A percentile compares a stretch with the other conserved stretches of the same genome.
Evolutionary conservation across 495 filamentous ascomycete genomes (phyloP).

Genomic region (Aspergillus heteromorphus): DNA sequence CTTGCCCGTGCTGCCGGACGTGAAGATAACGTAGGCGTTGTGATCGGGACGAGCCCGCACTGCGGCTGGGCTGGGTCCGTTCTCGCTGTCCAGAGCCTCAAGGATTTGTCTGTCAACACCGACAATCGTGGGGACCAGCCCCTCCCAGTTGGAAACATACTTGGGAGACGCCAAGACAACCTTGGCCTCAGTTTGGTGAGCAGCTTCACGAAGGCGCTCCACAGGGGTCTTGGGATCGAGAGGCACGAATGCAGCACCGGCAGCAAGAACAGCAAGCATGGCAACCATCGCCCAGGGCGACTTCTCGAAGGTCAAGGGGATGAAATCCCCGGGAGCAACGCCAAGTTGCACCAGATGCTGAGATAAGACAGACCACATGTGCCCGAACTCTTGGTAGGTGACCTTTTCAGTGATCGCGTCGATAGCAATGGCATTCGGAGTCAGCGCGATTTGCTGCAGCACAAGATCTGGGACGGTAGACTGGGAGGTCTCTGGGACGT

Average conservation of each 20-base stretch:
- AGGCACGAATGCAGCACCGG: constrained; percentile 43
- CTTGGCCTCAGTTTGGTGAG: constrained; percentile 21
- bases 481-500: background rate
- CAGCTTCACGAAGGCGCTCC: constrained; percentile 40
- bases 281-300: constrained; percentile 35
- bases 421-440: background rate
- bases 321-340: constrained; percentile 1
- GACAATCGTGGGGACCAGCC: background rate
- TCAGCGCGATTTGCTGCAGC: background rate
- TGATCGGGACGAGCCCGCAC: background rate
- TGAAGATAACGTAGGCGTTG: constrained; percentile 28
- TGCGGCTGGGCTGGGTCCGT: background rate
- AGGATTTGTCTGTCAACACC: background rate
- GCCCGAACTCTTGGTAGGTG: constrained; percentile 5
- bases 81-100: background rate
- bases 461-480: background rate
- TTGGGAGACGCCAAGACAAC: constrained; percentile 2
- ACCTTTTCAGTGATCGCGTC: background rate
- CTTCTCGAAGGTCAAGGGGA: constrained; percentile 44
- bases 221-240: constrained; percentile 43
- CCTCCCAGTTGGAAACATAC: background rate
- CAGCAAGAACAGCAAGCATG: constrained; percentile 39
- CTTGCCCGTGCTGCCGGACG: constrained; percentile 27
- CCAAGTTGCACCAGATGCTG: constrained; percentile 2
- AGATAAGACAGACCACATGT: constrained; percentile 15